Evolutionary conservation across 140 eudicot genomes (phyloP).

Genomic region (Oenanthe javanica): DNA sequence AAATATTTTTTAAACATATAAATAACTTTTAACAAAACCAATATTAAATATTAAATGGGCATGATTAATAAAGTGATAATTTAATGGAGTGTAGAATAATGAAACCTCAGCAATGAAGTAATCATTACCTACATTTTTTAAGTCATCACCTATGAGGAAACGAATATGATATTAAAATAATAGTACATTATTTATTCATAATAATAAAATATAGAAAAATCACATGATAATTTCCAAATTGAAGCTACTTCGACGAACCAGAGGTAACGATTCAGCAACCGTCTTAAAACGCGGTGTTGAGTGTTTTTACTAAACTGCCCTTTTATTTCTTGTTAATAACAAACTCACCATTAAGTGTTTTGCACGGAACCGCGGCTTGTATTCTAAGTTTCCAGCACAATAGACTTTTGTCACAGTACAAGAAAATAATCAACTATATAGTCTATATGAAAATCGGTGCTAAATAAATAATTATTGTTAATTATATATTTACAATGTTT

Average conservation of each 20-base stretch:
- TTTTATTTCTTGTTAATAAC: neutral
- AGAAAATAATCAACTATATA: too few species aligned
- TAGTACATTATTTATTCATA: neutral
- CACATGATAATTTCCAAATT: neutral
- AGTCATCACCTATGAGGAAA: neutral
- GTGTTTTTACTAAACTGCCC: neutral
- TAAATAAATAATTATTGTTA: too few species aligned
- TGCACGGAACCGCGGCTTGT: neutral
- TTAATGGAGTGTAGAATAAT: neutral
- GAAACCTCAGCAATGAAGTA: slow-evolving; percentile 11
- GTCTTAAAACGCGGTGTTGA: neutral
- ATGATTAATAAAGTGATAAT: neutral
- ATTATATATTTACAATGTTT: too few species aligned
- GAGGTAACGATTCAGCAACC: neutral
- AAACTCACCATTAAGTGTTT: neutral
- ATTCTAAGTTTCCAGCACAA: neutral
- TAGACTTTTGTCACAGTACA: too few species aligned
- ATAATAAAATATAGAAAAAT: neutral
- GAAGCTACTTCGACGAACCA: neutral
- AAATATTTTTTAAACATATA: too few species aligned
- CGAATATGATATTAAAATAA: neutral
- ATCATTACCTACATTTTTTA: neutral
- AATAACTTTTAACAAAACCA: too few species aligned
- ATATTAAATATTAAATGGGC: neutral
- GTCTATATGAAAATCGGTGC: too few species aligned